Percentiles rank a stretch among this genome's conserved stretches.
Conservation (phyloP, 225 moss, liverwort and hornwort genomes). For the Pseudoscleropodium purum region DNA sequence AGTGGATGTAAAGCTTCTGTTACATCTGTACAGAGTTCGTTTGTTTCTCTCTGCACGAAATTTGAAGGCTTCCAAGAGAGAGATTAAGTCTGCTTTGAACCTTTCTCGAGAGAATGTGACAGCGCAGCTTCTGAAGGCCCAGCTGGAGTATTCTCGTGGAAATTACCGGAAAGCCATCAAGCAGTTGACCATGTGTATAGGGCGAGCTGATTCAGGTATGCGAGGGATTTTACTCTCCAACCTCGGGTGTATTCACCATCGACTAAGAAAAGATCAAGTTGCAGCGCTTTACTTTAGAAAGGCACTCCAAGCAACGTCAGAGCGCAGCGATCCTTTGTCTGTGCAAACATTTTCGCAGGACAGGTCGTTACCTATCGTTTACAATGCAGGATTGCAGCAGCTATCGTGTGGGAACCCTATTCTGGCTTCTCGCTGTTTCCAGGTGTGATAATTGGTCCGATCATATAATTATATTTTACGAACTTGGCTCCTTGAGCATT, state of each 20-base stretch:
- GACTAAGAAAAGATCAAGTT: conserved; percentile 75
- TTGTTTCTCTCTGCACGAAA: conserved; percentile 77
- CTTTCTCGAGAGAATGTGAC: conserved; percentile 42
- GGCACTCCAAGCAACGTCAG: conserved; percentile 44
- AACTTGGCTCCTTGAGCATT: conserved; percentile 26
- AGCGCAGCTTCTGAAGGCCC: conserved; percentile 76
- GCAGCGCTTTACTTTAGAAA: conserved; percentile 81
- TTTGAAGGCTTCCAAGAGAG: conserved; percentile 79
- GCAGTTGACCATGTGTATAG: conserved; percentile 80
- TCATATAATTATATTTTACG: neutral
- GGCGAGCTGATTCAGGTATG: conserved; percentile 53
- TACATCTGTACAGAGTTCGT: conserved; percentile 89
- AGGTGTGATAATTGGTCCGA: conserved; percentile 40
- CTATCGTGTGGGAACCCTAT: conserved; percentile 72
- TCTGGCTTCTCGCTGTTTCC: conserved; percentile 80
- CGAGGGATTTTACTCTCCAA: conserved; percentile 63
- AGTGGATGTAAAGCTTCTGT: conserved; percentile 76
- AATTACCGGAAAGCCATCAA: conserved; percentile 92
- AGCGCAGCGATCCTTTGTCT: conserved; percentile 40
- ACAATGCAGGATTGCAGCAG: conserved; percentile 95
- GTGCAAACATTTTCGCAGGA: conserved; percentile 70
- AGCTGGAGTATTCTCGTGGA: conserved; percentile 83
- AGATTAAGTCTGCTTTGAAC: conserved; percentile 81
- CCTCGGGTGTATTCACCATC: conserved; percentile 90
- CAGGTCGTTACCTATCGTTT: conserved; percentile 65